Evolutionary conservation across 108 stramenopile genomes (phyloP).

Genomic region (Licmophora abbreviata): DNA sequence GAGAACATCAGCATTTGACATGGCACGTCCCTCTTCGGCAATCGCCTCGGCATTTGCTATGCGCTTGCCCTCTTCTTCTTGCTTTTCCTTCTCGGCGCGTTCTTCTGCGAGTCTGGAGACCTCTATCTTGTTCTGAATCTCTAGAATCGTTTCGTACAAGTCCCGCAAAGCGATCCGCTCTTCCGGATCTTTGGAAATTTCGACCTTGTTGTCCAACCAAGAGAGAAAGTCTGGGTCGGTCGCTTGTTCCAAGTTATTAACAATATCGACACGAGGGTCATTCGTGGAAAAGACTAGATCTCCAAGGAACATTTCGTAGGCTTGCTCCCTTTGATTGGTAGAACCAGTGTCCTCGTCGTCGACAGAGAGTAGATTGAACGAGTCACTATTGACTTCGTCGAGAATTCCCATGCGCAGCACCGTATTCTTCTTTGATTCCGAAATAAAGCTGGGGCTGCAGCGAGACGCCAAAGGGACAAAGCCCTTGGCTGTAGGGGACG

Average conservation of each 20-base stretch:
- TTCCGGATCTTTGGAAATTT: constrained; percentile 59
- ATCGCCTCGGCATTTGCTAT: constrained; percentile 51
- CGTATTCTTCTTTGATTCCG: no score
- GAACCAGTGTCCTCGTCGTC: constrained; percentile 21
- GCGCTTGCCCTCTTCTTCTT: constrained; percentile 45
- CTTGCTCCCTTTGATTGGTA: constrained; percentile 43
- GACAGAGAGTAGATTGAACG: constrained; percentile 50
- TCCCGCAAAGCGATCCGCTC: constrained; percentile 67
- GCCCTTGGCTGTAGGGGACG: neutral
- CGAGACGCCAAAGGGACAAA: constrained; percentile 1
- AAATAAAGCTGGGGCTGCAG: no score
- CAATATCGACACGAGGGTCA: constrained; percentile 80
- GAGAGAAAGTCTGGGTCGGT: constrained; percentile 45
- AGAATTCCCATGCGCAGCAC: no score
- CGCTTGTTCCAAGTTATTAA: constrained; percentile 69
- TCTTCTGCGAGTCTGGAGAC: constrained; percentile 54
- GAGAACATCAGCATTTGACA: constrained; percentile 68
- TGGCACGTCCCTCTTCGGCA: constrained; percentile 46
- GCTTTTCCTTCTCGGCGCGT: constrained; percentile 50
- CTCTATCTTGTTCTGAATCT: constrained; percentile 57
- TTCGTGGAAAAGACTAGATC: constrained; percentile 85
- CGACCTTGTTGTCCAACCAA: constrained; percentile 63
- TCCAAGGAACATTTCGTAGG: constrained; percentile 80
- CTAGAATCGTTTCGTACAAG: constrained; percentile 68
- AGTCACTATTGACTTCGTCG: constrained; percentile 75